Conservation (phyloP, 2,329 filamentous ascomycete genomes). For the Gaeumannomyces tritici region DNA sequence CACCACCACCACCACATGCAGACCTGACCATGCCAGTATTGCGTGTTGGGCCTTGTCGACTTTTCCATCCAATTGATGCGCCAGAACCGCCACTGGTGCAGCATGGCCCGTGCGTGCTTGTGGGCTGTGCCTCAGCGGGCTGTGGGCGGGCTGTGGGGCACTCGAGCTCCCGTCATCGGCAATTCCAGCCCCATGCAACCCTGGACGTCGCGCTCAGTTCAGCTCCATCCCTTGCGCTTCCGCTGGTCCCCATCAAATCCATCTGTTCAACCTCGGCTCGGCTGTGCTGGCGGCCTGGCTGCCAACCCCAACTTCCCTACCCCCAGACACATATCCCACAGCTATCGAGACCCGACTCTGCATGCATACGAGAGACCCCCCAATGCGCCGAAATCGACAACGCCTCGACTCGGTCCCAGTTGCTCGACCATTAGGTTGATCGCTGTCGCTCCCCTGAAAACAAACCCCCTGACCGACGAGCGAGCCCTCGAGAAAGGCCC, state of each 20-base stretch:
- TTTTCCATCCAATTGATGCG: background rate
- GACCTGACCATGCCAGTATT: too few relatives aligned
- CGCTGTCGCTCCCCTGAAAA: background rate
- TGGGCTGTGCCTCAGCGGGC: background rate
- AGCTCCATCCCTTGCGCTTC: background rate
- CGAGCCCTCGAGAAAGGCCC: background rate
- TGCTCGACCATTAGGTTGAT: background rate
- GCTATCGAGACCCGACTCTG: background rate
- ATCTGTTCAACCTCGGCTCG: background rate
- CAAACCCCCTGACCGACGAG: background rate
- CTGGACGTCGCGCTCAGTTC: background rate
- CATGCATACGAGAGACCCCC: background rate
- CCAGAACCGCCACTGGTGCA: background rate
- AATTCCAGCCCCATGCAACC: background rate
- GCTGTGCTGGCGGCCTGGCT: background rate
- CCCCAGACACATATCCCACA: background rate
- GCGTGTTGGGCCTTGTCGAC: too few relatives aligned
- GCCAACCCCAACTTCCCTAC: background rate
- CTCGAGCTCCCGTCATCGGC: too few relatives aligned
- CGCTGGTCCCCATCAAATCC: background rate
- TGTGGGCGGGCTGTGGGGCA: background rate
- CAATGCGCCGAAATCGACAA: background rate
- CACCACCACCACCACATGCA: too few relatives aligned
- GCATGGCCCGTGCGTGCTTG: background rate
- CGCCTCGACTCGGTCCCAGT: background rate